Base-by-base conservation (phyloP, 768 basidiomycete species). In the Russula sp. region DNA sequence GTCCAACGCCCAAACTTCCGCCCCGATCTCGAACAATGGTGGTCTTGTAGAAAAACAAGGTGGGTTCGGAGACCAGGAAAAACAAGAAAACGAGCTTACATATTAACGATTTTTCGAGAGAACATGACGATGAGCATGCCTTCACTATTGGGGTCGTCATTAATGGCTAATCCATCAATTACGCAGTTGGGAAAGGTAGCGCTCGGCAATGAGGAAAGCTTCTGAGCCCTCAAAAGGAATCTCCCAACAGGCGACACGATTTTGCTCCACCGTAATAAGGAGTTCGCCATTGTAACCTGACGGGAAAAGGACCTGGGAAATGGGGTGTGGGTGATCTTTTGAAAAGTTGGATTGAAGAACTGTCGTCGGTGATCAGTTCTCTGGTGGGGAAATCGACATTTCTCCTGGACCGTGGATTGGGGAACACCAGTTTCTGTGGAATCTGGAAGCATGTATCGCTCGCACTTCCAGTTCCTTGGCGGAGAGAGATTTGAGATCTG, bases 391-490 rank as follows among this genome's bases (percentile, higher is more conserved):
- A 74, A 52, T 70, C 70, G 34, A 76, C 51, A 36, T 70, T 57
- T 22, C 67, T 60, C 32, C 46, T 65, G 1, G 71, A 52, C 14
- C 46, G 62, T 2, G 76, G 76, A 24, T 67, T 1, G 67, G 26
- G 3, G 76, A 75, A 53, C 70, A 69, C 75, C 75, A 76, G 57
- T 77, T 77, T 57, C 70, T 69, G 67, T 77, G 73, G 67, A 77
- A 73, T 49, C 68, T 65, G 32, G 74, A 66, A 32, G 76, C 75
- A 64, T 76, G 76, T 6, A 76, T 69, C 13, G 72, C 72, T 28
- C 75, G 73, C 26, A 71, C 63, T 64, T 77, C 76, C 57, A 77
- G 71, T 50, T 76, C 74, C 51, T 69, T 70, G 50, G 75, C 68
- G 32, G 75, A 72, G 20, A 74, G 61, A 38, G 65, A 62, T 59